Evolutionary conservation across 495 filamentous ascomycete genomes (phyloP).

Genomic region (Umbilicaria muhlenbergii): DNA sequence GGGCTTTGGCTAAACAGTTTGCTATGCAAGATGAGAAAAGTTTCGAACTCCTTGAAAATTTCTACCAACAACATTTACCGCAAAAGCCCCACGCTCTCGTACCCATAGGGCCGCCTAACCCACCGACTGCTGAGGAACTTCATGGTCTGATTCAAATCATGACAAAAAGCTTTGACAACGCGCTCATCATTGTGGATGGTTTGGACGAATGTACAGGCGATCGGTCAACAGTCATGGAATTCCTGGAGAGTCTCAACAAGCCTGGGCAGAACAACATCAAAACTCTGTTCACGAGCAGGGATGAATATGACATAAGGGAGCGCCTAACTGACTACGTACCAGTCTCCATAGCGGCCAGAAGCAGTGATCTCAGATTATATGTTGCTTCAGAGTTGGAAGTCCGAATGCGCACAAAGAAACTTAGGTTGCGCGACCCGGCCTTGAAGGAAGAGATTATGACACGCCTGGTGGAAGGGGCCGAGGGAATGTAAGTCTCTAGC

Average conservation of each 20-base stretch:
- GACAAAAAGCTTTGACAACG: conserved; percentile 5
- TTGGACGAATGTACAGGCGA: conserved; percentile 17
- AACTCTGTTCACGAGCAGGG: conserved; percentile 14
- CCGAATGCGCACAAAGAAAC: conserved; percentile 6
- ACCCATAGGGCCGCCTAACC: not conserved
- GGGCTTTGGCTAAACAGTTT: conserved; percentile 19
- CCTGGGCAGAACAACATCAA: conserved; percentile 4
- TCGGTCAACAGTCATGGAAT: not conserved
- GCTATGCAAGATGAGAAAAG: conserved; percentile 18
- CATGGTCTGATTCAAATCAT: conserved; percentile 11
- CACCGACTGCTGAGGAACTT: not conserved
- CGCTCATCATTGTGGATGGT: conserved; percentile 19
- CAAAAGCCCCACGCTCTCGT: not conserved
- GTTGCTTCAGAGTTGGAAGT: conserved; percentile 20
- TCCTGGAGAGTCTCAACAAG: conserved; percentile 10
- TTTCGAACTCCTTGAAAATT: conserved; percentile 13
- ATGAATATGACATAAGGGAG: conserved; percentile 13
- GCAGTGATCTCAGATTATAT: conserved; percentile 18
- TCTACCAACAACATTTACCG: conserved; percentile 8
- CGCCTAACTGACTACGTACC: conserved; percentile 9
- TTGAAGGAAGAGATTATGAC: conserved; percentile 20
- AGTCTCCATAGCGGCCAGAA: conserved; percentile 17
- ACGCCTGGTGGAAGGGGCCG: conserved; percentile 14
- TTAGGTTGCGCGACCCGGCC: conserved; percentile 10
- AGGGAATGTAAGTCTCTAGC: conserved; percentile 15